These are phyloP conservation scores for Candida taoyuanica DNA, from an alignment of 805 yeast species.

Conservation along the genomic window DNA sequence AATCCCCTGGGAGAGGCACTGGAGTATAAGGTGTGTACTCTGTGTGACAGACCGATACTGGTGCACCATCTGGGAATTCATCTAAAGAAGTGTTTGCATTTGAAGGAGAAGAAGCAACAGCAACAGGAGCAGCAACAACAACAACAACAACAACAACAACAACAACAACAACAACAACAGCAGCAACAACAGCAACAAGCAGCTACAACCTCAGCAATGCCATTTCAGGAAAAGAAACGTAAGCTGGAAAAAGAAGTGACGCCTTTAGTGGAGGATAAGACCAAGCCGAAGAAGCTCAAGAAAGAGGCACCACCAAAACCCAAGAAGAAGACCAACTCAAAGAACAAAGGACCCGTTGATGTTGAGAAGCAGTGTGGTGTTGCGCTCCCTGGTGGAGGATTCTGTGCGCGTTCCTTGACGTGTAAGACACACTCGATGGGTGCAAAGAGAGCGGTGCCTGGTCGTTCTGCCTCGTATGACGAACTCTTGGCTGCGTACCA, in stretches of 20 bases:
- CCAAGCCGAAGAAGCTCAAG: conserved; percentile 18
- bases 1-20: conserved; percentile 37
- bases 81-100: conserved; percentile 34
- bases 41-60: conserved; percentile 43
- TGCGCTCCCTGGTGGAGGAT: conserved; percentile 87
- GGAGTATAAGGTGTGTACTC: conserved; percentile 43
- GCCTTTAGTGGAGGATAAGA: conserved; percentile 9
- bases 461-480: conserved; percentile 91
- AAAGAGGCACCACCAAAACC: conserved; percentile 25
- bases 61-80: conserved; percentile 35
- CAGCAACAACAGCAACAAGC: conserved; percentile 16
- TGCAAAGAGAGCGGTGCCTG: conserved; percentile 91
- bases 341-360: conserved; percentile 79
- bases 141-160: too few relatives aligned
- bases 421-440: conserved; percentile 99
- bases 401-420: conserved; percentile 91
- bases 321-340: conserved; percentile 42
- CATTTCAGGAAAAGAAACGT: conserved; percentile 15
- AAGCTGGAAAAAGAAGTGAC: conserved; percentile 20
- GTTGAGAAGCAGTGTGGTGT: conserved; percentile 97
- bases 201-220: neutral
- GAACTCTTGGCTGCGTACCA: conserved; percentile 84
- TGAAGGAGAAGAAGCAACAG: conserved; percentile 27
- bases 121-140: too few relatives aligned
- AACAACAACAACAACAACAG: too few relatives aligned